phyloP scores from a whole-genome alignment of 2,329 filamentous ascomycete species.

The Gyromitra esculenta region DNA sequence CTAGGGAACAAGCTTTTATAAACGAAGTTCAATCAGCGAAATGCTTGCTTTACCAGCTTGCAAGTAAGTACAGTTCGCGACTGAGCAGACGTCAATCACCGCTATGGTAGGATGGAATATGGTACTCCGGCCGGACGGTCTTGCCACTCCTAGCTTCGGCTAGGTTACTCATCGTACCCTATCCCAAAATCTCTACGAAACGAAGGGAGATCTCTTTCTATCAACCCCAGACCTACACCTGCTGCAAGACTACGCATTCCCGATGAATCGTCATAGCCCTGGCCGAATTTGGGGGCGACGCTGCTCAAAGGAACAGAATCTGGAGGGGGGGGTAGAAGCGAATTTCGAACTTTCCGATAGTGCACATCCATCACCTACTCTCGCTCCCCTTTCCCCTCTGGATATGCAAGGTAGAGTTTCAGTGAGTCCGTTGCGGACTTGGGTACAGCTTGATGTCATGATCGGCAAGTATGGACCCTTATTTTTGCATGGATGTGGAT shows the following conservation, averaged over 20 bases:
- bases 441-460: conserved; percentile 38
- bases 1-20: conserved; percentile 43
- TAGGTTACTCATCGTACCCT: conserved; percentile 27
- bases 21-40: conserved; percentile 5
- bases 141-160: conserved; percentile 32
- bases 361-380: conserved; percentile 6
- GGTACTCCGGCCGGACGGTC: conserved; percentile 12
- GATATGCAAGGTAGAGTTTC: conserved; percentile 11
- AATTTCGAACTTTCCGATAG: conserved; percentile 39
- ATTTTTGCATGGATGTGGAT: conserved; percentile 31
- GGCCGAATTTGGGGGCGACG: not conserved
- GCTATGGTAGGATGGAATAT: conserved; percentile 20
- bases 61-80: conserved; percentile 17
- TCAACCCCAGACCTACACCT: not conserved
- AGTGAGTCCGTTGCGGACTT: not conserved
- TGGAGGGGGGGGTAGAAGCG: conserved; percentile 1
- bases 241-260: not conserved
- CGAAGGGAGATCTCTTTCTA: not conserved
- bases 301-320: not conserved
- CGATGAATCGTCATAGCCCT: conserved; percentile 28
- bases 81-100: conserved; percentile 37
- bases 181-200: conserved; percentile 14
- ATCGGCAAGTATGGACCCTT: conserved; percentile 36
- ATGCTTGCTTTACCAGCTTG: conserved; percentile 23
- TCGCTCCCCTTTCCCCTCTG: conserved; percentile 16